These are phyloP conservation scores for Cyclocybe cylindracea DNA, from an alignment of 768 basidiomycete species.

Conservation along the genomic window DNA sequence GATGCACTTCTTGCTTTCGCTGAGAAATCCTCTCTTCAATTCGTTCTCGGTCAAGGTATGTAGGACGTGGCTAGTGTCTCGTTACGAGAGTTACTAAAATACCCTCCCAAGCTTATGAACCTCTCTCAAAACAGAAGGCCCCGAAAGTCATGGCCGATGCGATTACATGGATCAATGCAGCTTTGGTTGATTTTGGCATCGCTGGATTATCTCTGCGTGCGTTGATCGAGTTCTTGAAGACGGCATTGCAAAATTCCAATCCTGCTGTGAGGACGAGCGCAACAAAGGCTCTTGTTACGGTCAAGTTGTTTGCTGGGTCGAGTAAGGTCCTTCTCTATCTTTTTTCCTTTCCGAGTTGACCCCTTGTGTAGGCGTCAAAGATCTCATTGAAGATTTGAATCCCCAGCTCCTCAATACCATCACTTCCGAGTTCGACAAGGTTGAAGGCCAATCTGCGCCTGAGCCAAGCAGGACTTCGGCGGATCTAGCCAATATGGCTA, in stretches of 20 bases:
- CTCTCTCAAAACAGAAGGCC: constrained; percentile 92
- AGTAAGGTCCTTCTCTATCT: constrained; percentile 43
- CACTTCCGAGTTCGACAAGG: constrained; percentile 89
- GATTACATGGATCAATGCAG: constrained; percentile 83
- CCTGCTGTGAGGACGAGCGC: constrained; percentile 91
- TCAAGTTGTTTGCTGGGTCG: constrained; percentile 89
- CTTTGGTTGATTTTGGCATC: constrained; percentile 89
- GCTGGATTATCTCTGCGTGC: constrained; percentile 79
- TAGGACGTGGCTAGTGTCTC: background rate
- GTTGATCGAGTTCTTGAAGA: constrained; percentile 91
- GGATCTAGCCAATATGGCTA: constrained; percentile 62
- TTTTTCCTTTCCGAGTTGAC: background rate
- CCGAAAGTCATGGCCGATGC: constrained; percentile 96
- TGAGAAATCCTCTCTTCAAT: constrained; percentile 92
- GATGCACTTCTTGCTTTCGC: constrained; percentile 83
- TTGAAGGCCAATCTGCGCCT: constrained; percentile 74
- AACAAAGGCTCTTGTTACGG: constrained; percentile 88
- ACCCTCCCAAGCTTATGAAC: constrained; percentile 75
- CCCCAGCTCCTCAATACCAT: constrained; percentile 92
- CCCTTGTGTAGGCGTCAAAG: constrained; percentile 72
- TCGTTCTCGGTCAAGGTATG: constrained; percentile 89
- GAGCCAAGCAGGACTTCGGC: constrained; percentile 76
- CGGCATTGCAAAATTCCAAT: constrained; percentile 88
- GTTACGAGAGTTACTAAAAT: constrained; percentile 1
- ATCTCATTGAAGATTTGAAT: constrained; percentile 92